Evolutionary conservation across 352 stramenopile species (phyloP).

Genomic region (Pythium aquatile): DNA sequence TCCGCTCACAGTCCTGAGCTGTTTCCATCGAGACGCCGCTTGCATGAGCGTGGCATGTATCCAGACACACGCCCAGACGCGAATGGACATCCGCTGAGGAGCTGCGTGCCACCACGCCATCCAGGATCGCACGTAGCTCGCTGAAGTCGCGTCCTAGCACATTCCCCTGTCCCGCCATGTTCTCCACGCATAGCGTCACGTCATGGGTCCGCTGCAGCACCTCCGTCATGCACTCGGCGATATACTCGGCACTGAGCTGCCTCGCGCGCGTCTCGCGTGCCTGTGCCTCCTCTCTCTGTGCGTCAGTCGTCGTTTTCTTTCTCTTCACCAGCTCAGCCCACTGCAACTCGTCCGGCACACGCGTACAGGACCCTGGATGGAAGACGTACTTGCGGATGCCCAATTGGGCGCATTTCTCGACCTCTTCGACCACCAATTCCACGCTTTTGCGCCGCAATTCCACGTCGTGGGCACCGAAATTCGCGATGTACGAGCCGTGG

Average conservation of each 20-base stretch:
- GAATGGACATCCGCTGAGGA: not conserved
- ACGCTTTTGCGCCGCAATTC: constrained; percentile 36
- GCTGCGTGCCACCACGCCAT: constrained; percentile 12
- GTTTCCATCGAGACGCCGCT: constrained; percentile 32
- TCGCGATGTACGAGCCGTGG: constrained; percentile 48
- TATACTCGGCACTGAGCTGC: constrained; percentile 26
- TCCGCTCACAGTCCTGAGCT: constrained; percentile 30
- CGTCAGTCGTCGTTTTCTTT: constrained; percentile 14
- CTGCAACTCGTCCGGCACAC: constrained; percentile 12
- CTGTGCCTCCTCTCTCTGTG: constrained; percentile 11
- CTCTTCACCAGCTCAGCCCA: constrained; percentile 13
- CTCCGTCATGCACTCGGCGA: constrained; percentile 33
- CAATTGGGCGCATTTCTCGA: constrained; percentile 36
- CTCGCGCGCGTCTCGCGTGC: constrained; percentile 13
- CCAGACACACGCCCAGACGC: constrained; percentile 41
- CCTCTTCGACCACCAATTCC: constrained; percentile 42
- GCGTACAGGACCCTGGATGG: constrained; percentile 40
- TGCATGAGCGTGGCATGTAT: constrained; percentile 46
- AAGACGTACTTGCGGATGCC: constrained; percentile 44
- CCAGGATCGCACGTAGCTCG: constrained; percentile 37
- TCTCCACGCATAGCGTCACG: constrained; percentile 41
- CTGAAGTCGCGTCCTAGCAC: constrained; percentile 35
- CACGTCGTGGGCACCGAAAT: constrained; percentile 39
- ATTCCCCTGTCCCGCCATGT: constrained; percentile 46
- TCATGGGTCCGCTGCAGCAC: constrained; percentile 30